Base-by-base conservation (phyloP, 2,329 filamentous ascomycete genomes). In the Fusarium sp. region DNA sequence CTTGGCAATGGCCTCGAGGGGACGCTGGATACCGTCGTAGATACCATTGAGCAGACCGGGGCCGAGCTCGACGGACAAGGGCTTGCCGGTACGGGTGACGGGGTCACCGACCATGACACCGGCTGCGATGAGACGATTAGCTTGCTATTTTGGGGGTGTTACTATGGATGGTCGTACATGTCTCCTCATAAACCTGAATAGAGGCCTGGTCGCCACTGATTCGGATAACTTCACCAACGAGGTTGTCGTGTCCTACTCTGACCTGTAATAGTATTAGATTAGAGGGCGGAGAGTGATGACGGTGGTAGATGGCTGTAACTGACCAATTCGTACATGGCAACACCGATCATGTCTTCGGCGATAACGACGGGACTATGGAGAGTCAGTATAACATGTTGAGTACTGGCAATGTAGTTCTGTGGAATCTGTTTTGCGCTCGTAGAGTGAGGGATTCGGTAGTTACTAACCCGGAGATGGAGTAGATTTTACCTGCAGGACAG, bases 271-370 rank as follows among this genome's bases (percentile, higher is more conserved):
- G 43, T 47, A 30, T 51, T 56, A 40, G 48, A 56, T 72, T 56
- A 71, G 65, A 39, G 57, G 53, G 20, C 48, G 44, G 11, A 19
- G 37, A 33, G 13, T 17, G 37, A 53, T 49, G 58, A 62, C 43
- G 56, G 47, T 30, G 22, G 39, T 43, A 48, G 40, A 49, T 59
- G 23, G 59, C 39, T 32, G 62, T 53, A 43, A 80, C 89, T 74
- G 85, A 94, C 94, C 84, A 99, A 87, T 84, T 99, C 96, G 89
- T 98, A 97, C 96, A 99, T 99, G 81, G 96, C 94, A 87, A 96
- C 96, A 81, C 96, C 96, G 78, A 95, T 93, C 94, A 99, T 97
- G 82, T 97, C 90, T 85, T 98, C 95, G 79, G 95, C 96, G 74
- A 99, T 88, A 76, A 99, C 91, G 85, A 99, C 96, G 78, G 96